Conservation (phyloP, 331 rosid species). For the Acacia pycnantha region DNA sequence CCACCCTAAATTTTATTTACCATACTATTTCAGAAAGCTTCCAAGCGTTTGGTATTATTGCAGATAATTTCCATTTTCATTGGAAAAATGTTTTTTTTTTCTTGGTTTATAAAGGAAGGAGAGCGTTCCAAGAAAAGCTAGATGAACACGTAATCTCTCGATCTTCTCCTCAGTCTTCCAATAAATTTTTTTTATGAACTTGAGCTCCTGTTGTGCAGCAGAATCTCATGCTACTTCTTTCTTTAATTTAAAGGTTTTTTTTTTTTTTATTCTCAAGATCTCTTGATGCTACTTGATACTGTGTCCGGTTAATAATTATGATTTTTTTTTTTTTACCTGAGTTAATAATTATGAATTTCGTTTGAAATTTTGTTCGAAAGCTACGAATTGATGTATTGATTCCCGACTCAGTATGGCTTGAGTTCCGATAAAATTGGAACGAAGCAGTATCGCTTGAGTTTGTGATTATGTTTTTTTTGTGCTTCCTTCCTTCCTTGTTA, state of each 20-base stretch:
- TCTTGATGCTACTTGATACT: neutral
- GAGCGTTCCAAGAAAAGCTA: conserved; percentile 46
- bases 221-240: conserved; percentile 35
- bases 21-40: neutral
- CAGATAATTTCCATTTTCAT: neutral
- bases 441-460: neutral
- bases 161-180: conserved; percentile 13
- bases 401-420: conserved; percentile 13
- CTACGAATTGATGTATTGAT: conserved; percentile 5
- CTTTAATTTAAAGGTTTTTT: conserved; percentile 40
- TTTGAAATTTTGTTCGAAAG: neutral
- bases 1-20: too few species aligned
- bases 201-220: neutral
- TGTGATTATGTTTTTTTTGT: conserved; percentile 3
- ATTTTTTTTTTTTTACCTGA: too few species aligned
- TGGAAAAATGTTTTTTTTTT: neutral
- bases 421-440: neutral
- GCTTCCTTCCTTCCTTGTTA: neutral
- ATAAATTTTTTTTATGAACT: conserved; percentile 1
- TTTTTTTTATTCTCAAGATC: neutral
- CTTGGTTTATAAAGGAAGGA: conserved; percentile 39
- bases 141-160: neutral
- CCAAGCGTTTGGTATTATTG: neutral
- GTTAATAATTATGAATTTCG: neutral
- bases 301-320: neutral